Evolutionary conservation across 176 grass and related monocot genomes (phyloP), one percentile per base, ranked within the genome.

Genomic region (Carex littledalei): DNA sequence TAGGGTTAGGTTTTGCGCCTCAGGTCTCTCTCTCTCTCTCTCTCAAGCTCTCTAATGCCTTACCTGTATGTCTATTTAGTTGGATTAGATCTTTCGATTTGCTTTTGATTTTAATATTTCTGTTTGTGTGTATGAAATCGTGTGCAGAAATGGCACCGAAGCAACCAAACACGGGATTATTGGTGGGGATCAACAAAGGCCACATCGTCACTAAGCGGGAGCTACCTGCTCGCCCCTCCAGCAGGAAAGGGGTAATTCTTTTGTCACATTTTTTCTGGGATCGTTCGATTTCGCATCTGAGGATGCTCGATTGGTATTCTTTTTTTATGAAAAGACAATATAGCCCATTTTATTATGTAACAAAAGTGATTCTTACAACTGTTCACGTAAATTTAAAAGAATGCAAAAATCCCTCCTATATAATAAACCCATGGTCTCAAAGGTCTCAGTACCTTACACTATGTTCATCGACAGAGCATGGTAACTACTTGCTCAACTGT

Each of bases 141-240:
- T 10, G 47, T 50, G 47, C 20, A 71, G 59, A 58, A 41, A 90
- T 91, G 85, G 71, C 78, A 54, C 78, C 87, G 57, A 50, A 85
- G 86, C 74, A 79, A 54, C 67, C 68, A 11, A 89, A 87, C 76
- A 85, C 49, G 2, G 71, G 85, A 32, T 78, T 91, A 24, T 84
- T 91, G 37, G 87, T 91, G 17, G 89, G 85, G 26, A 68, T 84
- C 45, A 84, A 82, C 84, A 90, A 90, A 64, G 74, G 84, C 4
- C 84, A 83, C 59, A 57, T 90, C 24, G 86, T 90, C 52, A 86
- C 88, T 58, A 88, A 85, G 91, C 59, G 80, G 14, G 81, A 88
- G 84, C 26, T 86, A 14, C 86, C 76, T 5, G 75, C 41, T 62
- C 64, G 84, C 21, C 81, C 84, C 61, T 93, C 88, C 2, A 79